Percentiles rank a stretch among this genome's conserved stretches.
Evolutionary conservation across 768 basidiomycete genomes (phyloP).

Genomic region (Serendipita sp.): DNA sequence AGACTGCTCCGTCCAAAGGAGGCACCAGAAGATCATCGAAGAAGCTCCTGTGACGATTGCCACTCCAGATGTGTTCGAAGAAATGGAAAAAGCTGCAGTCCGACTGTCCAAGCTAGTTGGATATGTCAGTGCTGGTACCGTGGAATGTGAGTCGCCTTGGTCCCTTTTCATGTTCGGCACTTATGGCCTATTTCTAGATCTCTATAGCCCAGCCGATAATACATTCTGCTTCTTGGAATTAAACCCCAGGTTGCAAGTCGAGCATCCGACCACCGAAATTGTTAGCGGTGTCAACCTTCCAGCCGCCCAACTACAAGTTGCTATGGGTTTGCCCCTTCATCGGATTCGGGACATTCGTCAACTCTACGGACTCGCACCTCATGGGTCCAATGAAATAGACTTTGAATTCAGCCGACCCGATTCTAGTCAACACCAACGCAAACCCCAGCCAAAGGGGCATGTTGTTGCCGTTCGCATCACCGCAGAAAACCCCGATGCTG

Average conservation of each 20-base stretch:
- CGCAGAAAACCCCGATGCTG: slow-evolving; percentile 97
- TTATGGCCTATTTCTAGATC: slow-evolving; percentile 34
- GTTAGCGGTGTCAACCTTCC: slow-evolving; percentile 98
- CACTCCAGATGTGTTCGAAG: slow-evolving; percentile 73
- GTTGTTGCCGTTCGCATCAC: slow-evolving; percentile 99
- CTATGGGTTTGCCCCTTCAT: slow-evolving; percentile 95
- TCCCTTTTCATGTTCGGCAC: slow-evolving; percentile 5
- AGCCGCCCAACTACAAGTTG: slow-evolving; percentile 89
- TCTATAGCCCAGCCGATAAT: slow-evolving; percentile 88
- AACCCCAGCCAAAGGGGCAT: slow-evolving; percentile 92
- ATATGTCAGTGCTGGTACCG: slow-evolving; percentile 96
- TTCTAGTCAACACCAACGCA: slow-evolving; percentile 75
- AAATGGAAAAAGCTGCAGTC: slow-evolving; percentile 99
- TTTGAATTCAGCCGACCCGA: slow-evolving; percentile 90
- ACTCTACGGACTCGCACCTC: slow-evolving; percentile 85
- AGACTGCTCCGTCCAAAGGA: slow-evolving; percentile 97
- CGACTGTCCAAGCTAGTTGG: slow-evolving; percentile 97
- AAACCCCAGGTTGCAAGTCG: slow-evolving; percentile 98
- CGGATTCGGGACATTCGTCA: slow-evolving; percentile 91
- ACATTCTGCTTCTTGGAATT: slow-evolving; percentile 96
- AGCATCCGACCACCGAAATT: slow-evolving; percentile 99
- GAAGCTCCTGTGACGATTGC: slow-evolving; percentile 99
- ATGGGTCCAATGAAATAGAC: slow-evolving; percentile 83
- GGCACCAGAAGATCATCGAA: slow-evolving; percentile 99
- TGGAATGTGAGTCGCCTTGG: slow-evolving; percentile 55